phyloP scores from a whole-genome alignment of 2,329 filamentous ascomycete genomes.

The Dactylellina cionopaga region DNA sequence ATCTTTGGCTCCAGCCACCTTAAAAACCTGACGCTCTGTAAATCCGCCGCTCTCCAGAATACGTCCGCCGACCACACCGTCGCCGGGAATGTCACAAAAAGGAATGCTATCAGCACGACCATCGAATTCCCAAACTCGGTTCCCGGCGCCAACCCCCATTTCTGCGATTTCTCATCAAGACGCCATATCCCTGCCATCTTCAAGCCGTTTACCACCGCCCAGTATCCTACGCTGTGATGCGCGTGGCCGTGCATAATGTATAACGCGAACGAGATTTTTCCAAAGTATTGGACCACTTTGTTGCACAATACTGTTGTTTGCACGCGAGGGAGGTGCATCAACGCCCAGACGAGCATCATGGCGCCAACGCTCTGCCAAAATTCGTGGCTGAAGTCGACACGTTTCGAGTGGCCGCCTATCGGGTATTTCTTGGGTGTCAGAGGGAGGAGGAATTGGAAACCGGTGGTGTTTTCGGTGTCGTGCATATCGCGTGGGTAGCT shows the following conservation, averaged over 20 bases:
- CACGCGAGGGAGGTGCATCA: slow-evolving; percentile 28
- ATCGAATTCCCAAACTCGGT: neutral
- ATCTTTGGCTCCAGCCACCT: slow-evolving; percentile 33
- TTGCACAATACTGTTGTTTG: slow-evolving; percentile 24
- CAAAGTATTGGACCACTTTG: slow-evolving; percentile 29
- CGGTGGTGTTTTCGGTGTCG: slow-evolving; percentile 57
- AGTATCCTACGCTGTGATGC: slow-evolving; percentile 24
- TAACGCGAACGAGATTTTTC: slow-evolving; percentile 33
- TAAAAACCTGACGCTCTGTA: slow-evolving; percentile 32
- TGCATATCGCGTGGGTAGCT: slow-evolving; percentile 62
- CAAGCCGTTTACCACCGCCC: slow-evolving; percentile 11
- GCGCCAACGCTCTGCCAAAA: slow-evolving; percentile 33
- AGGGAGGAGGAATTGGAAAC: slow-evolving; percentile 17
- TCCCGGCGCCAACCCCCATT: slow-evolving; percentile 58
- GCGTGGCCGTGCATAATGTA: slow-evolving; percentile 32
- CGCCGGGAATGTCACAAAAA: slow-evolving; percentile 17
- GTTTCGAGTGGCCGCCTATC: neutral
- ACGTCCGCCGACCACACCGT: slow-evolving; percentile 29
- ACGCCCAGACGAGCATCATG: slow-evolving; percentile 21
- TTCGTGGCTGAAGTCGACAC: slow-evolving; percentile 1
- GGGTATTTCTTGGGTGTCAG: slow-evolving; percentile 23
- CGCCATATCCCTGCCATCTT: slow-evolving; percentile 17
- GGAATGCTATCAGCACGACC: slow-evolving; percentile 57
- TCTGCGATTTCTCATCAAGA: neutral
- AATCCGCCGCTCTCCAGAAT: slow-evolving; percentile 33